Conservation (phyloP, 2,329 filamentous ascomycete species). For the Claviceps monticola region DNA sequence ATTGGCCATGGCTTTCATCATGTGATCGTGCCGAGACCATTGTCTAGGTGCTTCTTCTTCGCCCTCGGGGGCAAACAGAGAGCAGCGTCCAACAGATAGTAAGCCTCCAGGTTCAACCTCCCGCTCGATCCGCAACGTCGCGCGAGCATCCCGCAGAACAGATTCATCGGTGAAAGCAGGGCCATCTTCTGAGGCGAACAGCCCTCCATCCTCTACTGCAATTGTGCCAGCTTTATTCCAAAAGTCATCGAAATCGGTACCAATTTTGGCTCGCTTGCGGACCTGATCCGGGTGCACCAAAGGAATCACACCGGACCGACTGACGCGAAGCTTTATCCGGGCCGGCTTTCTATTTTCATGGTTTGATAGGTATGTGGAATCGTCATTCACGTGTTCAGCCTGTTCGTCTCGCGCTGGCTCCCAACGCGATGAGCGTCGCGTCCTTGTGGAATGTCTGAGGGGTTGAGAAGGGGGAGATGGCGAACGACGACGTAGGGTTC, state of each 20-base stretch:
- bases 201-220: conserved; percentile 44
- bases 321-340: conserved; percentile 35
- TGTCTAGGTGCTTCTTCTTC: conserved; percentile 61
- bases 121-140: conserved; percentile 55
- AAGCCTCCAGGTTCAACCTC: conserved; percentile 64
- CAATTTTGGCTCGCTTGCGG: conserved; percentile 37
- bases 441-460: conserved; percentile 27
- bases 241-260: conserved; percentile 43
- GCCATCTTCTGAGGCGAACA: conserved; percentile 41
- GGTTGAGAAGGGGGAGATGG: conserved; percentile 26
- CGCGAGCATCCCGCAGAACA: conserved; percentile 51
- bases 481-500: conserved; percentile 25
- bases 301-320: conserved; percentile 29
- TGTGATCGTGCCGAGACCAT: conserved; percentile 78
- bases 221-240: conserved; percentile 35
- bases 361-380: conserved; percentile 7
- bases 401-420: conserved; percentile 14
- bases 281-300: conserved; percentile 46
- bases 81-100: conserved; percentile 56
- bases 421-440: conserved; percentile 29
- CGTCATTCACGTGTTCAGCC: conserved; percentile 6
- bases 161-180: conserved; percentile 45
- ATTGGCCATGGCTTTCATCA: conserved; percentile 64
- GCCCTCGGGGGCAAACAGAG: conserved; percentile 58
- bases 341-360: conserved; percentile 21